phyloP scores from a whole-genome alignment of 495 filamentous ascomycete species.

The Opeltia flavorubescens region DNA sequence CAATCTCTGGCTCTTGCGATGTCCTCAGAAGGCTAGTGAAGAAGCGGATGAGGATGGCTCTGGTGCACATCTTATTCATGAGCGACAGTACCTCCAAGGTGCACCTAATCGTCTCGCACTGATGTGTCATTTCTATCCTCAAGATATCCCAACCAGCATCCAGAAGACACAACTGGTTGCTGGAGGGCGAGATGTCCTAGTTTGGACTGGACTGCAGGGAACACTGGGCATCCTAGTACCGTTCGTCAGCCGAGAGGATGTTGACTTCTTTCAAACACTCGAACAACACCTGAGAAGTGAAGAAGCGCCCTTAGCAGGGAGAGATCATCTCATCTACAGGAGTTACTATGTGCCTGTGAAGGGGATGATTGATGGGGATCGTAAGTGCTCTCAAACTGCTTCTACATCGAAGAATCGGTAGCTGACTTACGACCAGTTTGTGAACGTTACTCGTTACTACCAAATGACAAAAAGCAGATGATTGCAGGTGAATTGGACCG shows the following conservation, averaged over 20 bases:
- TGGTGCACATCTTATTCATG: constrained; percentile 77
- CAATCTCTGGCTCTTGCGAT: constrained; percentile 84
- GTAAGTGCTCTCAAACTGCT: constrained; percentile 5
- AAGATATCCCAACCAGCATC: constrained; percentile 84
- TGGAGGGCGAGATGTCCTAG: constrained; percentile 76
- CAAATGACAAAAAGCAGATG: constrained; percentile 80
- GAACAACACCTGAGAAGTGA: constrained; percentile 76
- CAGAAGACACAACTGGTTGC: constrained; percentile 82
- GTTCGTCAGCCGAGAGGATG: constrained; percentile 78
- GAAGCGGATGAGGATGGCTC: constrained; percentile 86
- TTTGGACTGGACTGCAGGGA: constrained; percentile 91
- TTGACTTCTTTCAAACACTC: constrained; percentile 91
- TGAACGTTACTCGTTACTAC: constrained; percentile 71
- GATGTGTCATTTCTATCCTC: constrained; percentile 75
- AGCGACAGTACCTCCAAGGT: constrained; percentile 77
- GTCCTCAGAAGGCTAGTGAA: constrained; percentile 71
- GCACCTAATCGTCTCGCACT: constrained; percentile 70
- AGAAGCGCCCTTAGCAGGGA: constrained; percentile 72
- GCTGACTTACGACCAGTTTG: constrained; percentile 37
- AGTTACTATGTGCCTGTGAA: constrained; percentile 97
- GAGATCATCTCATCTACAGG: constrained; percentile 89
- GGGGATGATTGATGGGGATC: constrained; percentile 92
- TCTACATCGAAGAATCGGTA: background rate
- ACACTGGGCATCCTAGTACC: constrained; percentile 87
- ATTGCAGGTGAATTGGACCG: constrained; percentile 88